Percentiles rank a stretch among this genome's conserved stretches.
These are phyloP conservation scores for Rhodosorus marinus DNA, from an alignment of 23 red algal genomes.

Conservation along the genomic window DNA sequence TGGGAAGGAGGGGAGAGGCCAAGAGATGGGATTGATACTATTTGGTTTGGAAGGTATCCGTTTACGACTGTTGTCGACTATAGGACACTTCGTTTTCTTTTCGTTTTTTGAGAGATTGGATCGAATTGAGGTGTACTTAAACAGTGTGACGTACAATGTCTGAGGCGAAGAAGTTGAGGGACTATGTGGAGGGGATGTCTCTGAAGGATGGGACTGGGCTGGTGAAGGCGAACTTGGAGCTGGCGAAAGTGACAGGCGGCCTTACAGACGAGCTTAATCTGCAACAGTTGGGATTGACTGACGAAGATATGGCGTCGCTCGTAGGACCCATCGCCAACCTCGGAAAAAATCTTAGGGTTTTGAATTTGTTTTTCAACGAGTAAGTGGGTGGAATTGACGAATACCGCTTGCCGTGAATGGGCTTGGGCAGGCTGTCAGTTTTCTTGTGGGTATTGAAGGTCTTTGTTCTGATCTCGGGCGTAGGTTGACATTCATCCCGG, in stretches of 20 bases:
- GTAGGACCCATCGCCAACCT: not conserved
- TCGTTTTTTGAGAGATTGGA: too few relatives aligned
- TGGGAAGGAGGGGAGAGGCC: too few relatives aligned
- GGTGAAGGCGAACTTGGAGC: not conserved
- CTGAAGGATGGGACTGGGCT: not conserved
- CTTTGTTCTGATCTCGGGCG: not conserved
- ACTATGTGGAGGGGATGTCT: not conserved
- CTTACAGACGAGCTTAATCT: not conserved
- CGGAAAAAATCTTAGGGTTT: not conserved
- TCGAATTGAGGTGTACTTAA: not conserved
- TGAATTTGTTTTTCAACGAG: not conserved
- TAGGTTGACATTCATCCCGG: conserved; percentile 27
- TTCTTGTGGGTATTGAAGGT: not conserved
- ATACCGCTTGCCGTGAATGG: too few relatives aligned
- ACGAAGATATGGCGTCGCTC: not conserved
- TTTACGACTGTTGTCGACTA: too few relatives aligned
- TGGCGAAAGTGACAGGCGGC: not conserved
- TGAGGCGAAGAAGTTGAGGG: not conserved
- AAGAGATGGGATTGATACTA: too few relatives aligned
- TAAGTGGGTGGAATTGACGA: too few relatives aligned
- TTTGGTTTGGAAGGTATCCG: too few relatives aligned
- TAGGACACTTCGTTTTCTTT: too few relatives aligned
- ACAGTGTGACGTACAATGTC: too few relatives aligned
- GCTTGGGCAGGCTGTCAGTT: too few relatives aligned
- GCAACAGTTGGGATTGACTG: not conserved